Evolutionary conservation across 306 rosid species (phyloP).

Genomic region (Sphenostylis stenocarpa): DNA sequence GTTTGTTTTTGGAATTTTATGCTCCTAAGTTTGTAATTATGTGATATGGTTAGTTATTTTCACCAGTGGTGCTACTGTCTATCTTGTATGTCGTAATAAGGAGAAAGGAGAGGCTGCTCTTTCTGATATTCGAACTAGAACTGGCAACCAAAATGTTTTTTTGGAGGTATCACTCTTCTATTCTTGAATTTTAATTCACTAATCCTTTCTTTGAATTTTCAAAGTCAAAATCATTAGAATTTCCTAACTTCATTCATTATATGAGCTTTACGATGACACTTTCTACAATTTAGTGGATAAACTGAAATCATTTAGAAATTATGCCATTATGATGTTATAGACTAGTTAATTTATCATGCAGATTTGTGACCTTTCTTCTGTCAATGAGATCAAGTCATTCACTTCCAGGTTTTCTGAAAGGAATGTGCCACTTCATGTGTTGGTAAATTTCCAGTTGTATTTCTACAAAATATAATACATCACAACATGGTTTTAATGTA

Average conservation of each 20-base stretch:
- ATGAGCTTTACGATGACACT: background rate
- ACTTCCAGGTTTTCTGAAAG: constrained; percentile 64
- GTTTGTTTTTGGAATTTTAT: background rate
- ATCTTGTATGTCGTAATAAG: constrained; percentile 82
- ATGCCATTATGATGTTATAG: constrained; percentile 23
- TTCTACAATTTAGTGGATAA: constrained; percentile 2
- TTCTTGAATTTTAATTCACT: background rate
- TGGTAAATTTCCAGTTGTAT: constrained; percentile 50
- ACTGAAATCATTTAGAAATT: background rate
- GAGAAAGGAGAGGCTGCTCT: constrained; percentile 91
- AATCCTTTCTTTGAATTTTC: background rate
- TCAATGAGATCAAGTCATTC: constrained; percentile 68
- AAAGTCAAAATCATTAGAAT: background rate
- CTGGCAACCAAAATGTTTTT: constrained; percentile 78
- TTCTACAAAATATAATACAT: constrained; percentile 5
- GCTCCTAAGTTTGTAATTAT: background rate
- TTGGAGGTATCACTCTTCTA: constrained; percentile 60
- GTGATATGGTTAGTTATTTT: constrained; percentile 28
- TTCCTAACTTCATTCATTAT: background rate
- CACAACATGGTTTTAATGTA: constrained; percentile 8
- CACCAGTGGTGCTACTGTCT: constrained; percentile 83
- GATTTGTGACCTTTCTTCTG: constrained; percentile 91
- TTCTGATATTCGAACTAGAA: constrained; percentile 61
- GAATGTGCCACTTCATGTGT: constrained; percentile 67
- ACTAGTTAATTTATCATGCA: constrained; percentile 45